Evolutionary conservation across 2,329 filamentous ascomycete genomes (phyloP).

Genomic region (Apiospora pterosperma): DNA sequence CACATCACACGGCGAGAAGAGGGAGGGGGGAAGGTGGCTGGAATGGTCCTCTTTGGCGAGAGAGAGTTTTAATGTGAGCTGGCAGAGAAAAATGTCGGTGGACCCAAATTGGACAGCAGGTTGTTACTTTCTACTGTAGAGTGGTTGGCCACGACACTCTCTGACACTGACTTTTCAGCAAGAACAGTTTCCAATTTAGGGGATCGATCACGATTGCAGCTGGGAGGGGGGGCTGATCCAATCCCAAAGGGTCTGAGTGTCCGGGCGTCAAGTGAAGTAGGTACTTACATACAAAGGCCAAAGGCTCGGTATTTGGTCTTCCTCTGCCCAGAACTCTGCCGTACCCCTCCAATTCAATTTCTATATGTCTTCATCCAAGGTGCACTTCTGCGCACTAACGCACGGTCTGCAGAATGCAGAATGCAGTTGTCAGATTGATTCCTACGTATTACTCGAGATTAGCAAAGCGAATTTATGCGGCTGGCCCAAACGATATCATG

Average conservation of each 20-base stretch:
- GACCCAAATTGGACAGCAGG: neutral
- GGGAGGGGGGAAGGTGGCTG: conserved; percentile 9
- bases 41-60: conserved; percentile 11
- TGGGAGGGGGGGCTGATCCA: neutral
- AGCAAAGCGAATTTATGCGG: neutral
- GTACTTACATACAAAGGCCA: too few species aligned
- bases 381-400: neutral
- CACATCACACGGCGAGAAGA: conserved; percentile 19
- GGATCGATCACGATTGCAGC: neutral
- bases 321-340: neutral
- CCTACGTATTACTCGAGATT: too few species aligned
- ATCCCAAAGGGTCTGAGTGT: neutral
- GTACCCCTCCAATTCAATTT: neutral
- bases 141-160: conserved; percentile 5
- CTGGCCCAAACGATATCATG: neutral
- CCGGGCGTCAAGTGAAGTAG: neutral
- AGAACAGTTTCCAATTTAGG: neutral
- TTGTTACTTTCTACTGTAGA: neutral
- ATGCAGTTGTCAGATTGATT: neutral
- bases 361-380: neutral
- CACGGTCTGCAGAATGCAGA: neutral
- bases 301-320: neutral
- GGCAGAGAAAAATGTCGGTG: conserved; percentile 6
- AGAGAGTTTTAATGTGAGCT: conserved; percentile 6
- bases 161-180: too few species aligned